phyloP scores from a whole-genome alignment of 192 early-diverging fungal genomes.

The Thoreauomyces humboldtii region DNA sequence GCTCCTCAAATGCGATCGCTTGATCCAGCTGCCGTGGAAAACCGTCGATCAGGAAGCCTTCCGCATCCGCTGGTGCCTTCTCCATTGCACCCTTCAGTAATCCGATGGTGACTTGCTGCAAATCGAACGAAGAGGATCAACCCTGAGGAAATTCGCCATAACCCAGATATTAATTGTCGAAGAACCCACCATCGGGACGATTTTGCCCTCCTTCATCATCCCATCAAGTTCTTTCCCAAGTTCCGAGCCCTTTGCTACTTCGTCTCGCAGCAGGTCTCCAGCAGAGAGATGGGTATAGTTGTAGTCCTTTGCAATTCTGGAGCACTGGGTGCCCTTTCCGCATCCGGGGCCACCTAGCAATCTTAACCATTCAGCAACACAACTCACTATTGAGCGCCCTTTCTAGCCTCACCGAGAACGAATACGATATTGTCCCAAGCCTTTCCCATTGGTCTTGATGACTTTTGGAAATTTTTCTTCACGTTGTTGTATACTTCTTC shows the following conservation, averaged over 20 bases:
- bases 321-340: constrained; percentile 82
- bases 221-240: constrained; percentile 75
- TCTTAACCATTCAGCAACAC: too few relatives aligned
- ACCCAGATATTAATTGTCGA: too few relatives aligned
- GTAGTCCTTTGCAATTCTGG: constrained; percentile 75
- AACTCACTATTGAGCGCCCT: too few relatives aligned
- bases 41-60: constrained; percentile 61
- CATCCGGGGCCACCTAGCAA: constrained; percentile 42
- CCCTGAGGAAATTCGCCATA: too few relatives aligned
- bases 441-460: neutral
- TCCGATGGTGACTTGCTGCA: constrained; percentile 21
- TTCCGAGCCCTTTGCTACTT: constrained; percentile 51
- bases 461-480: constrained; percentile 24
- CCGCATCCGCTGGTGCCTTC: constrained; percentile 34
- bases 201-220: constrained; percentile 88
- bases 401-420: constrained; percentile 38
- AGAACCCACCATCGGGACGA: constrained; percentile 73
- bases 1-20: constrained; percentile 53
- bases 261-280: constrained; percentile 88
- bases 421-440: constrained; percentile 46
- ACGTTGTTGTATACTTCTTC: constrained; percentile 40
- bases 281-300: constrained; percentile 91
- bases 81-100: constrained; percentile 60
- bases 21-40: constrained; percentile 62
- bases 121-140: too few relatives aligned